A percentile compares a stretch with the other conserved stretches of the same genome.
These are phyloP conservation scores for Alternaria angustiovoidea DNA, from an alignment of 2,329 filamentous ascomycete genomes.

Conservation along the genomic window DNA sequence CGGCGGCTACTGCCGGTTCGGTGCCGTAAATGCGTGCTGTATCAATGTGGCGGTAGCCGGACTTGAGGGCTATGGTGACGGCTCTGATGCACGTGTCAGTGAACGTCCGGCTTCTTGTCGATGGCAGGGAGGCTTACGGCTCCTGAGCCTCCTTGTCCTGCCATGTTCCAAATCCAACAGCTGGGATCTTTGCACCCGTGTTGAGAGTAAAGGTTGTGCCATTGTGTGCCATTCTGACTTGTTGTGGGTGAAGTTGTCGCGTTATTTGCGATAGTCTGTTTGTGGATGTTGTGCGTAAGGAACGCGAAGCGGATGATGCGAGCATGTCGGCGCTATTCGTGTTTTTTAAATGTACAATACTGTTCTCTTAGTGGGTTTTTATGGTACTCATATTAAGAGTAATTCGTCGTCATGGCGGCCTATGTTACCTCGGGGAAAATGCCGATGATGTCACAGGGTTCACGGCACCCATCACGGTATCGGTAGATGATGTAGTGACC, in stretches of 20 bases:
- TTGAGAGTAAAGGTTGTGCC: conserved; percentile 62
- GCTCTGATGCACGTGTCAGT: conserved; percentile 32
- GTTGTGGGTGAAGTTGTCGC: conserved; percentile 24
- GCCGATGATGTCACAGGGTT: conserved; percentile 10
- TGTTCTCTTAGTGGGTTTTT: background rate
- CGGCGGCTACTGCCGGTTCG: conserved; percentile 34
- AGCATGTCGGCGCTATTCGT: conserved; percentile 22
- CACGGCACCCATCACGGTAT: conserved; percentile 1
- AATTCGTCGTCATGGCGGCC: conserved; percentile 6
- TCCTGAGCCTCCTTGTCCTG: conserved; percentile 44
- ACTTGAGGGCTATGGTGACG: conserved; percentile 46
- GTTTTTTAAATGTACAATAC: background rate
- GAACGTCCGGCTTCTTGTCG: background rate
- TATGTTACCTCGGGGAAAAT: background rate
- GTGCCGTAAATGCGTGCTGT: conserved; percentile 40
- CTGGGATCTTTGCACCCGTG: conserved; percentile 78
- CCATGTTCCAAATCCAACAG: conserved; percentile 66
- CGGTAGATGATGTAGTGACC: background rate
- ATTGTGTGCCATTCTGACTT: conserved; percentile 44
- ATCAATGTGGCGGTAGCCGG: conserved; percentile 44
- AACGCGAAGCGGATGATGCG: conserved; percentile 22
- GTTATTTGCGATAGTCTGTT: conserved; percentile 26
- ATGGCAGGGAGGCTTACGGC: conserved; percentile 17
- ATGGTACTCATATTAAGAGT: background rate
- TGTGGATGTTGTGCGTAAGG: conserved; percentile 19